phyloP scores from a whole-genome alignment of 2,329 filamentous ascomycete genomes.

The Calonectria pseudoturangicola region DNA sequence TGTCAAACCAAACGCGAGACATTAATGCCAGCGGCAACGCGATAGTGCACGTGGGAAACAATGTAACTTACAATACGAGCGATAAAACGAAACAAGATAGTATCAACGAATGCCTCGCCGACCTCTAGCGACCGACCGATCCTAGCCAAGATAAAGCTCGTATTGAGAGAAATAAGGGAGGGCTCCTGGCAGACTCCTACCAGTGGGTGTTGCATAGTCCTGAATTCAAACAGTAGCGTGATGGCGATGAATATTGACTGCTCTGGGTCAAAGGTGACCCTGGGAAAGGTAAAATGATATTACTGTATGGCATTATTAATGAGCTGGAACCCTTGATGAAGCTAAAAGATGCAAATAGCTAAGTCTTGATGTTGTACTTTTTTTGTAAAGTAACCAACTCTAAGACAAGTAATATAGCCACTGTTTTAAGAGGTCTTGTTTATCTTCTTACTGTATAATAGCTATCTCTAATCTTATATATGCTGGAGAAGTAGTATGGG shows the following conservation, averaged over 20 bases:
- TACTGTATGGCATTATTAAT: not conserved
- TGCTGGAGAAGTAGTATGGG: not conserved
- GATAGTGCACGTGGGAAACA: not conserved
- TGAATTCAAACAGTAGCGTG: not conserved
- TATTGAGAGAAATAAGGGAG: conserved; percentile 1
- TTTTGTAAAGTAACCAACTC: conserved; percentile 10
- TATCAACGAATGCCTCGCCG: not conserved
- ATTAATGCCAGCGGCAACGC: not conserved
- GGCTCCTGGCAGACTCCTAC: not conserved
- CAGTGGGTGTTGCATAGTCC: not conserved
- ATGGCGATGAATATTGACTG: not conserved
- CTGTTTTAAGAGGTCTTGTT: not conserved
- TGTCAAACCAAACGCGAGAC: not conserved
- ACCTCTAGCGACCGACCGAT: not conserved
- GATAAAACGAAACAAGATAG: not conserved
- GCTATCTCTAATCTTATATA: not conserved
- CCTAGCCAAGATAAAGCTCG: not conserved
- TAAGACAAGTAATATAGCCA: not conserved
- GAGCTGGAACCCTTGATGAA: not conserved
- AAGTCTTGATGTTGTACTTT: not conserved
- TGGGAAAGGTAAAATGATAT: not conserved
- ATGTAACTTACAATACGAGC: not conserved
- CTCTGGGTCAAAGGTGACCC: conserved; percentile 9
- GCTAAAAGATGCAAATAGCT: not conserved
- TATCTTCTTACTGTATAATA: not conserved